Evolutionary conservation across 2,329 filamentous ascomycete species (phyloP), one percentile per base, ranked within the genome.

Genomic region (Xylariaceae sp.): DNA sequence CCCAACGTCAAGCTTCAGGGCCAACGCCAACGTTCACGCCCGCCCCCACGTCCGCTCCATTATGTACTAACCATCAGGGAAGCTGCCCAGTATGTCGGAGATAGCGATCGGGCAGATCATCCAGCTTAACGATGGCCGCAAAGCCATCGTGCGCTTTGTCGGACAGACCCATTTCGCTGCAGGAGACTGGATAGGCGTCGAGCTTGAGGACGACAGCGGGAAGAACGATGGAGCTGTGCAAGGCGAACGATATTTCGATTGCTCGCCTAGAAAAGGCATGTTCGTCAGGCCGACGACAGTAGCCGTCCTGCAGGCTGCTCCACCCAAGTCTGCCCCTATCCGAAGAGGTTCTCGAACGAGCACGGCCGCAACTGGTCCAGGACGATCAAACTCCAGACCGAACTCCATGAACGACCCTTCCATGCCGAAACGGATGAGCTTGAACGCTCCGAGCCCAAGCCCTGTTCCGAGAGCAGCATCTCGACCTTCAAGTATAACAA

Each of bases 211-310:
- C 45, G 80, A 87, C 50, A 85, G 83, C 19, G 93, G 95, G 29
- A 98, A 98, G 79, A 98, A 98, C 67, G 91, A 98, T 80, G 93
- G 93, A 62, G 89, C 89, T 52, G 91, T 98, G 45, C 85, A 93
- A 73, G 93, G 91, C 59, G 84, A 91, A 70, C 81, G 91, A 19
- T 98, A 98, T 72, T 98, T 96, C 67, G 86, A 93, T 48, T 98
- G 93, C 75, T 82, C 71, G 74, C 88, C 83, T 85, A 91, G 80
- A 41, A 79, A 80, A 62, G 87, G 87, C 70, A 95, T 99, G 85
- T 98, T 99, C 68, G 84, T 97, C 52, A 85, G 90, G 60, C 87
- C 91, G 26, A 77, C 83, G 51, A 88, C 88, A 55, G 79, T 95
- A 48, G 82, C 81, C 12, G 77, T 87, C 61, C 73, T 88, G 50